phyloP scores from a whole-genome alignment of 441 rosid genomes.

The Theobroma grandiflorum region DNA sequence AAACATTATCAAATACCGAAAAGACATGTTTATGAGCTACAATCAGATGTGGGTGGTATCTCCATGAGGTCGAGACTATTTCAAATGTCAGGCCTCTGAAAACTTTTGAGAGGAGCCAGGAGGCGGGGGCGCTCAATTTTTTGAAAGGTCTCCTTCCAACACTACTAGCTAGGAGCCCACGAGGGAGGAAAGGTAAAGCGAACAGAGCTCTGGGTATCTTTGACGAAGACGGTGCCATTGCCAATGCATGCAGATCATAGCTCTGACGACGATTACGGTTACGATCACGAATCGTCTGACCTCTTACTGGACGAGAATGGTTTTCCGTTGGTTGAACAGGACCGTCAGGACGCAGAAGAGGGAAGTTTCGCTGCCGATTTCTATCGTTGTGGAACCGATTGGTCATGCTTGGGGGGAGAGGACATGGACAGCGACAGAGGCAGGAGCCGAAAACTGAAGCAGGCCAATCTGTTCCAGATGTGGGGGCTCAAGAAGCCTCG shows the following conservation, averaged over 20 bases:
- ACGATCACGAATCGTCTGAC: constrained; percentile 1
- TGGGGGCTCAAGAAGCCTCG: constrained; percentile 59
- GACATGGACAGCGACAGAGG: not conserved
- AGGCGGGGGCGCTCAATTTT: not conserved
- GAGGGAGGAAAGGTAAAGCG: not conserved
- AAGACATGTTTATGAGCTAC: too few species aligned
- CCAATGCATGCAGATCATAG: not conserved
- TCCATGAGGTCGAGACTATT: too few species aligned
- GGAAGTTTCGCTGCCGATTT: constrained; percentile 72
- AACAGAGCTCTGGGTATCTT: not conserved
- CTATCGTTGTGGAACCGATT: constrained; percentile 66
- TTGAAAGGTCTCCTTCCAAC: not conserved
- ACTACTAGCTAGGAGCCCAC: not conserved
- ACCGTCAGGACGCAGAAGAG: constrained; percentile 33
- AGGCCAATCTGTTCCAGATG: constrained; percentile 58
- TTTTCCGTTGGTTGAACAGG: constrained; percentile 35
- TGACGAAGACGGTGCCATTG: not conserved
- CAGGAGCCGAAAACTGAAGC: constrained; percentile 47
- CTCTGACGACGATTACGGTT: not conserved
- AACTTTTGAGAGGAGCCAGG: too few species aligned
- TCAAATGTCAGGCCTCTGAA: too few species aligned
- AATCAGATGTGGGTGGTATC: too few species aligned
- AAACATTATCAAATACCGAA: too few species aligned
- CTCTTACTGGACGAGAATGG: constrained; percentile 40
- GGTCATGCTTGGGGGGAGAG: constrained; percentile 53